A percentile compares a stretch with the other conserved stretches of the same genome.
Conservation (phyloP, 1,284 basidiomycete genomes). For the Agroathelia rolfsii region DNA sequence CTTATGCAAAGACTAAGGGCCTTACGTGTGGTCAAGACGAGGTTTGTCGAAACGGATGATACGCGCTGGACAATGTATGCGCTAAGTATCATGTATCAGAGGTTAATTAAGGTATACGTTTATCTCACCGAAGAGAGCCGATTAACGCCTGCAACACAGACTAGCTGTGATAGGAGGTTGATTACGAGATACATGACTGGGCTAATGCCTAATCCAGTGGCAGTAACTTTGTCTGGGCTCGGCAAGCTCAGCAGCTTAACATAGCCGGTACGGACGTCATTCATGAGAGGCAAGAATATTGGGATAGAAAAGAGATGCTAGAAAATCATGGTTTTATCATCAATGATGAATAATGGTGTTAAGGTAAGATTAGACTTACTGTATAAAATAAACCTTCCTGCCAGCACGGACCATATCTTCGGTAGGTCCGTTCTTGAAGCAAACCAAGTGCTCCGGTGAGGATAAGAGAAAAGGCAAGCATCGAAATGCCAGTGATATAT, state of each 20-base stretch:
- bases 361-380: constrained; percentile 24
- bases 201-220: constrained; percentile 16
- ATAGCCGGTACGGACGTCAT: no score
- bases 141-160: constrained; percentile 87
- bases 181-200: constrained; percentile 47
- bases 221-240: constrained; percentile 38
- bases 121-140: constrained; percentile 63
- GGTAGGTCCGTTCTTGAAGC: constrained; percentile 77
- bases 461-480: constrained; percentile 65
- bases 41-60: constrained; percentile 64
- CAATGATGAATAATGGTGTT: constrained; percentile 2
- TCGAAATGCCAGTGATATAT: constrained; percentile 62
- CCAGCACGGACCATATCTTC: constrained; percentile 68
- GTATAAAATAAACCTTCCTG: constrained; percentile 83
- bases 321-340: constrained; percentile 1
- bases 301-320: constrained; percentile 70
- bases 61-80: constrained; percentile 38
- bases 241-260: no score
- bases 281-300: constrained; percentile 55
- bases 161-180: constrained; percentile 72
- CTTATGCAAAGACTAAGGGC: constrained; percentile 63
- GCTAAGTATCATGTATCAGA: constrained; percentile 6
- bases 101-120: constrained; percentile 4
- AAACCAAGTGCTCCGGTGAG: constrained; percentile 70
- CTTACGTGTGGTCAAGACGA: constrained; percentile 62